Evolutionary conservation across 148 eudicot species (phyloP).

Genomic region (Polygonum maritimum): DNA sequence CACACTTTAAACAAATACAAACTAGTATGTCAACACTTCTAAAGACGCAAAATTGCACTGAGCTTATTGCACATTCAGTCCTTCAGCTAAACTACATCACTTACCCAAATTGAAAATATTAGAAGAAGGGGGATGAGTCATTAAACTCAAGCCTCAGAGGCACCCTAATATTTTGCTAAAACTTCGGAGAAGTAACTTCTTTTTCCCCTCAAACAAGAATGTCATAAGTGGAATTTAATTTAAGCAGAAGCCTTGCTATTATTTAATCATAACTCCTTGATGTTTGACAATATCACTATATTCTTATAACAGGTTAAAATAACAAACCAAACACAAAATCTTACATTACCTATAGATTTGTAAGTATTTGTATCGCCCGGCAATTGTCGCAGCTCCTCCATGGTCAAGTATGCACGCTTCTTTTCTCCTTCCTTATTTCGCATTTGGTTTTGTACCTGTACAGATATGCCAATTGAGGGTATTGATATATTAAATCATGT

Average conservation of each 20-base stretch:
- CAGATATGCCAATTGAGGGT: slow-evolving; percentile 3
- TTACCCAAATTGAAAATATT: neutral
- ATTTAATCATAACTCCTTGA: neutral
- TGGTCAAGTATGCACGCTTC: slow-evolving; percentile 87
- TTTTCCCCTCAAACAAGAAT: neutral
- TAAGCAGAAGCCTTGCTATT: neutral
- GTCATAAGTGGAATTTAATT: neutral
- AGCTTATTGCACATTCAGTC: neutral
- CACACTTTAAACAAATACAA: neutral
- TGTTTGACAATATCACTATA: neutral
- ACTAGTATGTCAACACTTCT: neutral
- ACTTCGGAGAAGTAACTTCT: neutral
- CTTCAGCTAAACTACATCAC: neutral
- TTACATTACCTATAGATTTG: slow-evolving; percentile 69
- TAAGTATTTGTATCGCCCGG: slow-evolving; percentile 90
- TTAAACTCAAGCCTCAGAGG: neutral
- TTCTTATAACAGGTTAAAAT: neutral
- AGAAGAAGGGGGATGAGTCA: neutral
- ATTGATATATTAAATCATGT: neutral
- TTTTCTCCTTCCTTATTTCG: slow-evolving; percentile 83
- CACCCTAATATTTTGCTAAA: neutral
- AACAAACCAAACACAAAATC: neutral
- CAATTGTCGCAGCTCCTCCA: slow-evolving; percentile 80
- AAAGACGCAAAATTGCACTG: neutral
- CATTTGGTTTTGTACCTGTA: slow-evolving; percentile 71